Base-by-base conservation (phyloP, 2,329 filamentous ascomycete genomes). In the Pleurostoma richardsiae region DNA sequence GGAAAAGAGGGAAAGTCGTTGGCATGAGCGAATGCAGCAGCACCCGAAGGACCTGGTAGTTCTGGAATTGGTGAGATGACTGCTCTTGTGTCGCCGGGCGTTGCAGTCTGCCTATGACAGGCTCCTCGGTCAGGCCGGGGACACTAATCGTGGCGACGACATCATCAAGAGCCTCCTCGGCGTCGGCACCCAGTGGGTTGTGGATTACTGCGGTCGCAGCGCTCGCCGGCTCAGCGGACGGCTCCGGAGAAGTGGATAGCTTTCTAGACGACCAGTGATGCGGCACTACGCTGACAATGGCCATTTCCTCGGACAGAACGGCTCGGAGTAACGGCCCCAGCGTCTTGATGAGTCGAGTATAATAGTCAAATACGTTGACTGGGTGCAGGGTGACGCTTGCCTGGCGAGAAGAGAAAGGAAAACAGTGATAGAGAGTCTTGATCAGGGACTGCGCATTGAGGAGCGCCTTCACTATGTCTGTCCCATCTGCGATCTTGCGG, bases 331-430 rank as follows among this genome's bases (percentile, higher is more conserved):
- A 70, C 28, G 83, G 83, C 4, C 90, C 90, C 31, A 97, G 76
- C 29, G 83, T 82, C 51, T 82, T 79, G 28, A 95, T 77, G 36
- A 96, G 70, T n/a, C 74, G 68, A 40, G 82, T 73, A 61, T 95
- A 95, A 62, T 89, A 85, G 62, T 97, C 92, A 30, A 85, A 89
- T 27, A 95, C 77, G 59, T 95, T 95, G 55, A 95, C 79, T 29
- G 82, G 78, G 46, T 80, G 82, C 57, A 96, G 87, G 8, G 85
- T 78, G 30, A 82, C 78, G 7, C 71, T 71, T 44, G 80, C 75
- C 29, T 83, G 79, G 48, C 89, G 78, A 45, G 80, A 79, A 48
- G 82, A 81, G 59, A 80, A 83, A 43, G 83, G 82, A 61, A 88
- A 96, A 49, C 86, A 85, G 48, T 87, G 79, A 31, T 83, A 84